These are phyloP conservation scores for Combretum micranthum DNA, from an alignment of 345 rosid species.

Conservation along the genomic window DNA sequence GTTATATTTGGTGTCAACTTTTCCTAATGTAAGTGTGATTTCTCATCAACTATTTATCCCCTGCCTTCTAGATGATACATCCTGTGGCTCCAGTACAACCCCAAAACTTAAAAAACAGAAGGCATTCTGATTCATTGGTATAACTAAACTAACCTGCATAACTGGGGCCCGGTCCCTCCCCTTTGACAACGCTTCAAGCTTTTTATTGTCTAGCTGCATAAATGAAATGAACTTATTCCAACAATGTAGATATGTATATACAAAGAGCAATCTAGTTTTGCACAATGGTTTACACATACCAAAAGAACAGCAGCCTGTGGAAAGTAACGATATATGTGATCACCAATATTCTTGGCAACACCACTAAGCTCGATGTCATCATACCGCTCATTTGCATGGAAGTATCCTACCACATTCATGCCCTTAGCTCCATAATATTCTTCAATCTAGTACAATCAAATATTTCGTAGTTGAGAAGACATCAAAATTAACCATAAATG, in stretches of 20 bases:
- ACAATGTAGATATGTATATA: background rate
- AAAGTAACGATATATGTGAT: slow-evolving; percentile 80
- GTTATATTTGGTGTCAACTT: too few relatives aligned
- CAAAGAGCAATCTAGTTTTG: background rate
- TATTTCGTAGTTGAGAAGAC: background rate
- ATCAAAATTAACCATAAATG: background rate
- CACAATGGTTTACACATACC: slow-evolving; percentile 28
- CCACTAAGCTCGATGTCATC: slow-evolving; percentile 65
- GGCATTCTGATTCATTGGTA: background rate
- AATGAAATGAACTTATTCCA: background rate
- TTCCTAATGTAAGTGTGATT: too few relatives aligned
- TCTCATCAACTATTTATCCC: too few relatives aligned
- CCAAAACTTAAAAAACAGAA: too few relatives aligned
- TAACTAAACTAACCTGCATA: slow-evolving; percentile 60
- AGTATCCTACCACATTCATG: slow-evolving; percentile 75
- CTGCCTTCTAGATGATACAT: too few relatives aligned
- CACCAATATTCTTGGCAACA: slow-evolving; percentile 82
- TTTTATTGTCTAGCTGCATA: slow-evolving; percentile 74
- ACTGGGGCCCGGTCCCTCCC: slow-evolving; percentile 61
- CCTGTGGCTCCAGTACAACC: too few relatives aligned
- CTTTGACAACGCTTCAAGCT: slow-evolving; percentile 62
- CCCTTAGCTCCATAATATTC: slow-evolving; percentile 72
- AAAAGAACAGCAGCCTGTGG: slow-evolving; percentile 69
- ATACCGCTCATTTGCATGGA: slow-evolving; percentile 88
- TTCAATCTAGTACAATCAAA: slow-evolving; percentile 51